These are phyloP conservation scores for Leccinum pachyderme DNA, from an alignment of 1,284 basidiomycete genomes.

Conservation along the genomic window DNA sequence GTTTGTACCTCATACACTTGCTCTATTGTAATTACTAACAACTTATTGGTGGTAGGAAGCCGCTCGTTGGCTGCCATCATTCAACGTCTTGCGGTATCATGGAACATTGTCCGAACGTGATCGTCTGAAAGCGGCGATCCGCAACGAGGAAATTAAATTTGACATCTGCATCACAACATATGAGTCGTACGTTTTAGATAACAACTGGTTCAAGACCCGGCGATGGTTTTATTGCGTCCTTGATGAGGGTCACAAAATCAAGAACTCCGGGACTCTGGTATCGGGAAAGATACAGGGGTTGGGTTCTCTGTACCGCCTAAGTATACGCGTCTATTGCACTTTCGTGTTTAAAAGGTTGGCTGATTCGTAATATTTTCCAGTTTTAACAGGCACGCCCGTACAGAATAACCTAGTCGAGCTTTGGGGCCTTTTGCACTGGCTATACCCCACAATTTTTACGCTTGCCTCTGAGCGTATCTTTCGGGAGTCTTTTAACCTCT, in stretches of 20 bases:
- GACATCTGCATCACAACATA: constrained; percentile 62
- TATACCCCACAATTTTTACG: constrained; percentile 55
- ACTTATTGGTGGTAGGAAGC: constrained; percentile 41
- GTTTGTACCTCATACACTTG: constrained; percentile 24
- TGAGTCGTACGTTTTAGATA: constrained; percentile 48
- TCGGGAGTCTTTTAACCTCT: constrained; percentile 51
- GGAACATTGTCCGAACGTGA: constrained; percentile 47
- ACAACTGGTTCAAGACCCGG: constrained; percentile 54
- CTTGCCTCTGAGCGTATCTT: constrained; percentile 46
- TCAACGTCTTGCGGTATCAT: constrained; percentile 50
- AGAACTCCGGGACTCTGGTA: constrained; percentile 49
- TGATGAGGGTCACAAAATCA: constrained; percentile 63
- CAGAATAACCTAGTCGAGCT: constrained; percentile 65
- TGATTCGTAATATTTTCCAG: constrained; percentile 31
- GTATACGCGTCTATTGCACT: constrained; percentile 29
- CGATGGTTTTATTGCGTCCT: constrained; percentile 58
- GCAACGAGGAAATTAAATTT: constrained; percentile 29
- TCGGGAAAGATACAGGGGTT: constrained; percentile 45
- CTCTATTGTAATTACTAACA: not conserved
- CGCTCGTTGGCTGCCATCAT: constrained; percentile 53
- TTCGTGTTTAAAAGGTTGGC: not conserved
- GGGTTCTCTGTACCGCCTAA: constrained; percentile 50
- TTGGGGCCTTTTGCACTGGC: constrained; percentile 54
- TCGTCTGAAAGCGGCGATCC: constrained; percentile 42
- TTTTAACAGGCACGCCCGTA: constrained; percentile 61